Evolutionary conservation across 306 rosid genomes (phyloP).

Genomic region (Macrotyloma uniflorum): DNA sequence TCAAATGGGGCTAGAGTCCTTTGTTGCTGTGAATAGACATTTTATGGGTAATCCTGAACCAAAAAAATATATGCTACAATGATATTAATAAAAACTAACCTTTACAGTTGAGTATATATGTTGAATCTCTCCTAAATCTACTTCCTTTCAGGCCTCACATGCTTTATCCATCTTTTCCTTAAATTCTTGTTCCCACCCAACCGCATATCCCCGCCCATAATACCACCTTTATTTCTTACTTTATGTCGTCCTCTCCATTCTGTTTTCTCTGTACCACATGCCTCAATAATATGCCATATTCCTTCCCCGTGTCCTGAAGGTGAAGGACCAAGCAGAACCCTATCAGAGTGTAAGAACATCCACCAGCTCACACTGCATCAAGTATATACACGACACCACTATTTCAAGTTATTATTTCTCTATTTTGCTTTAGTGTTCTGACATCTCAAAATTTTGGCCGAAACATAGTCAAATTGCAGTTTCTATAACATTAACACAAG

Average conservation of each 20-base stretch:
- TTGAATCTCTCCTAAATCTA: neutral
- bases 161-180: neutral
- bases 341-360: neutral
- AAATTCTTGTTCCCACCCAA: neutral
- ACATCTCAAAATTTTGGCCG: neutral
- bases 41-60: neutral
- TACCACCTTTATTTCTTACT: neutral
- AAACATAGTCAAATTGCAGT: neutral
- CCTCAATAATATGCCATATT: neutral
- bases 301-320: neutral
- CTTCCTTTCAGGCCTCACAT: neutral
- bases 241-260: neutral
- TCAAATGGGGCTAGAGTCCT: neutral
- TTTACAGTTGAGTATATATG: neutral
- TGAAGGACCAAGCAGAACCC: neutral
- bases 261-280: neutral
- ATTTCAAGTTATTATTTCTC: neutral
- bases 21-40: neutral
- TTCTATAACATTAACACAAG: neutral
- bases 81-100: neutral
- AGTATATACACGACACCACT: neutral
- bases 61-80: neutral
- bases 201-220: neutral
- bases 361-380: neutral
- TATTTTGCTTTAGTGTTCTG: neutral